phyloP scores from a whole-genome alignment of 352 stramenopile species.

The Pseudoperonospora humuli region DNA sequence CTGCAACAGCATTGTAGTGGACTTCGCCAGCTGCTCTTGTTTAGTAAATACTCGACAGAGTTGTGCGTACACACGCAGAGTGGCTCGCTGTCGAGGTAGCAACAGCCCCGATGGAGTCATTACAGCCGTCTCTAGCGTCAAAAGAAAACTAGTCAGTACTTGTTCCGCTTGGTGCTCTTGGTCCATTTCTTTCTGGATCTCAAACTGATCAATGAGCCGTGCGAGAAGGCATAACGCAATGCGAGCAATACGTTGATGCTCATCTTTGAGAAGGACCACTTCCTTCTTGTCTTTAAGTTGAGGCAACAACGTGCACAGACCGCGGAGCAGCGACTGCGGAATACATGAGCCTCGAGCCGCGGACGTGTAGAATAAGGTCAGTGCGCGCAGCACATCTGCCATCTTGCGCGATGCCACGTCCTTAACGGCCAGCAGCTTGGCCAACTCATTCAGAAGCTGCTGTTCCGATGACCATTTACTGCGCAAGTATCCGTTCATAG shows the following conservation, averaged over 20 bases:
- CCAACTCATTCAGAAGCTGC: conserved; percentile 78
- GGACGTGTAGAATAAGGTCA: conserved; percentile 67
- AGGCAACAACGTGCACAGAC: conserved; percentile 51
- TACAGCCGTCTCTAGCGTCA: conserved; percentile 44
- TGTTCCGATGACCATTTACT: conserved; percentile 72
- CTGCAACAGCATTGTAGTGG: too few species aligned
- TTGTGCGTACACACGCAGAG: too few species aligned
- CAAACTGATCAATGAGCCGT: too few species aligned
- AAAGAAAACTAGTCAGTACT: conserved; percentile 44
- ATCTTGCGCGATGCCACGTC: conserved; percentile 61
- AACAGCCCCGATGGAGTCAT: conserved; percentile 38
- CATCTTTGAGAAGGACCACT: conserved; percentile 20
- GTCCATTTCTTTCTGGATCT: conserved; percentile 24
- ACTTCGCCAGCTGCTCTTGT: too few species aligned
- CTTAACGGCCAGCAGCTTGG: conserved; percentile 41
- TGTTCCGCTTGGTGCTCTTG: conserved; percentile 30
- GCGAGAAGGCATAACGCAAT: conserved; percentile 56
- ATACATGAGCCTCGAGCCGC: conserved; percentile 27
- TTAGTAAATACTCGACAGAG: too few species aligned
- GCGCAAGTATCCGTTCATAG: conserved; percentile 65
- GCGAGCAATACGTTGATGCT: conserved; percentile 57
- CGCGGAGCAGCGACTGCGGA: conserved; percentile 60
- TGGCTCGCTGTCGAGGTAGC: too few species aligned
- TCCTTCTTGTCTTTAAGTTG: conserved; percentile 75
- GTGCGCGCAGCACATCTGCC: too few species aligned